These are phyloP conservation scores for Coemansia asiatica DNA, from an alignment of 192 early-diverging fungal genomes.

Conservation along the genomic window DNA sequence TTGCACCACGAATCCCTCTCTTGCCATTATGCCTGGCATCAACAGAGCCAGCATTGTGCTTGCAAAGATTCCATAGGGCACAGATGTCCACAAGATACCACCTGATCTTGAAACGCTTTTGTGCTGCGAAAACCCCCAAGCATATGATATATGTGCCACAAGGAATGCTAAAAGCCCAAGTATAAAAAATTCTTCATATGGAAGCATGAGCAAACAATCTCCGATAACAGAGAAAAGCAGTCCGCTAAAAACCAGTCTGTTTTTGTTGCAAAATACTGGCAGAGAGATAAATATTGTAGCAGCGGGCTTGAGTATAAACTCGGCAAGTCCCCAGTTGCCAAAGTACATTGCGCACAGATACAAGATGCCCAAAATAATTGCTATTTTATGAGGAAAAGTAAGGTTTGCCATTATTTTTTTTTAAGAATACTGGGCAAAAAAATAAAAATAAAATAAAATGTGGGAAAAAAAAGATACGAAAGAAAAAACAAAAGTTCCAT, in stretches of 20 bases:
- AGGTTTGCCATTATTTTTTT: not conserved
- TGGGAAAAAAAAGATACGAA: not conserved
- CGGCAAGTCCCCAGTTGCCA: constrained; percentile 16
- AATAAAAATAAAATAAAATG: constrained; percentile 2
- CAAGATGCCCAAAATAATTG: constrained; percentile 12
- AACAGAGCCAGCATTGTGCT: constrained; percentile 23
- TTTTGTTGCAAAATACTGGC: constrained; percentile 11
- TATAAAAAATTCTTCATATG: constrained; percentile 35
- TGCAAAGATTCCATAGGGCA: constrained; percentile 24
- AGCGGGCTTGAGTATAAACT: constrained; percentile 43
- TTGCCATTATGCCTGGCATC: constrained; percentile 21
- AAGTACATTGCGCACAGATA: constrained; percentile 26
- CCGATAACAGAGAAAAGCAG: constrained; percentile 36
- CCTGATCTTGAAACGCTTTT: not conserved
- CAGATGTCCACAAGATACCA: constrained; percentile 23
- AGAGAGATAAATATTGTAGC: constrained; percentile 37
- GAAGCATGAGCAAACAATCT: constrained; percentile 40
- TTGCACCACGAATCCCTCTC: constrained; percentile 32
- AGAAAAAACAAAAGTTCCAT: no score
- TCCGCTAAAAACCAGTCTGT: constrained; percentile 18
- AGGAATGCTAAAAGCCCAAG: constrained; percentile 44
- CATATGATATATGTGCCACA: constrained; percentile 36
- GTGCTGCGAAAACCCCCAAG: constrained; percentile 9
- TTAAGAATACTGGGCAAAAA: not conserved
- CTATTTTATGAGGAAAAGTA: constrained; percentile 6